These are phyloP conservation scores for Wickerhamiella brachini DNA, from an alignment of 805 yeast genomes.

Conservation along the genomic window DNA sequence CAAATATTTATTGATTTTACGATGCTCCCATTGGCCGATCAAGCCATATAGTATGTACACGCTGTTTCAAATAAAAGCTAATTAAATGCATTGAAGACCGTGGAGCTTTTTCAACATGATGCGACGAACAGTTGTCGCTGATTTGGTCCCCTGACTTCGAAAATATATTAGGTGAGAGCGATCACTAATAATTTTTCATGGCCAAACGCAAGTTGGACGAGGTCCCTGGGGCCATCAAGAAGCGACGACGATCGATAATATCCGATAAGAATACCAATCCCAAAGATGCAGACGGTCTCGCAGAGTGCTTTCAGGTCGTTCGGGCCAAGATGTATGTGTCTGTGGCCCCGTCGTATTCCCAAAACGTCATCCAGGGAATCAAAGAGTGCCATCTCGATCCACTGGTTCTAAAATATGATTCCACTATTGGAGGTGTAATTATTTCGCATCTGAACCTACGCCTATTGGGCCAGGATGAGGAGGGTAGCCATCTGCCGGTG, in stretches of 20 bases:
- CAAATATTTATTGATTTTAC: slow-evolving; percentile 22
- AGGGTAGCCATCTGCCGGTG: slow-evolving; percentile 31
- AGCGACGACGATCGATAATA: slow-evolving; percentile 12
- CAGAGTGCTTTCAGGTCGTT: slow-evolving; percentile 57
- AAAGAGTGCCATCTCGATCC: slow-evolving; percentile 83
- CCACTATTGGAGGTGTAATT: slow-evolving; percentile 67
- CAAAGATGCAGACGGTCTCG: slow-evolving; percentile 18
- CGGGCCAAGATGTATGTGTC: slow-evolving; percentile 61
- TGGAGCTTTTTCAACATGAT: too few relatives aligned
- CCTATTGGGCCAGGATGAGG: slow-evolving; percentile 33
- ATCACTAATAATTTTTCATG: slow-evolving; percentile 6
- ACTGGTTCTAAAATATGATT: slow-evolving; percentile 67
- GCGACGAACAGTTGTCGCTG: too few relatives aligned
- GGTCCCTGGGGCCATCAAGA: slow-evolving; percentile 5
- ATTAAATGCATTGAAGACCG: too few relatives aligned
- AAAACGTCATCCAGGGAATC: slow-evolving; percentile 63
- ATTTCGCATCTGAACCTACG: slow-evolving; percentile 60
- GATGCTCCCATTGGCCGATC: slow-evolving; percentile 9
- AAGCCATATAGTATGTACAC: neutral
- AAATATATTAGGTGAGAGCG: neutral
- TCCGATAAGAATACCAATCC: slow-evolving; percentile 15
- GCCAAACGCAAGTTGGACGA: slow-evolving; percentile 12
- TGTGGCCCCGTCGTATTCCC: slow-evolving; percentile 68
- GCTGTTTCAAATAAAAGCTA: too few relatives aligned
- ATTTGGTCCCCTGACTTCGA: too few relatives aligned